Base-by-base conservation (phyloP, 352 stramenopile genomes). In the Detonula confervacea region DNA sequence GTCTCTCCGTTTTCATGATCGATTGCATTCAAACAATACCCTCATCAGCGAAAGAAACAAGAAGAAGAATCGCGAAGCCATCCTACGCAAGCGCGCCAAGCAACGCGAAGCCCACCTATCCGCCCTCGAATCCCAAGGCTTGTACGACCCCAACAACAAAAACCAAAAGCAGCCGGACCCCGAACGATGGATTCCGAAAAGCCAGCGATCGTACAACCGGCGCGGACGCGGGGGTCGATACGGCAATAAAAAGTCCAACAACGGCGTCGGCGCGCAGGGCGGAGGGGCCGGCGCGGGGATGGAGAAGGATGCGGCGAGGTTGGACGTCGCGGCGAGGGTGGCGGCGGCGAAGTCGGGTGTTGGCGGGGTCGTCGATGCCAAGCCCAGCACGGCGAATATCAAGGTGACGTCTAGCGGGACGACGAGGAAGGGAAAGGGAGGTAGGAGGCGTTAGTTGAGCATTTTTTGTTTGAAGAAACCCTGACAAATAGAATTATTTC, bases 131-230 rank as follows among this genome's bases (percentile, higher is more conserved):
- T 70, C 73, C 12, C 83, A 91, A 52, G 91, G 91, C 30, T 83
- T 80, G 30, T 93, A 93, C 65, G 86, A 95, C 79, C 81, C 90
- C 0, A 86, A 86, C 57, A 90, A 90, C 67, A 77, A 83, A 16
- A 27, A 67, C 16, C 72, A 56, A 20, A 70, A 77, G 9, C 86
- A 89, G 74, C 93, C 93, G 18, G 88, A 96, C 84, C 91, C 93
- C 20, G 93, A 96, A 82, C 88, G 93, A 55, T 96, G 93, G 93
- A 90, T 96, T 44, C 89, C 92, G 8, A 94, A 95, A 72, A 92
- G 90, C 62, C 92, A 95, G 77, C 65, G 93, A 73, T 90, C 77
- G 7, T 92, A 92, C 59, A 91, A 90, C 64, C 87, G 91, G 46
- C 65, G 86, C 47, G 75, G 87, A 30, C 56, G 79, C 51, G 77